Evolutionary conservation across 1,139 yeast species (phyloP), one percentile per base, ranked within the genome.

Genomic region (Blastobotrys proliferans): DNA sequence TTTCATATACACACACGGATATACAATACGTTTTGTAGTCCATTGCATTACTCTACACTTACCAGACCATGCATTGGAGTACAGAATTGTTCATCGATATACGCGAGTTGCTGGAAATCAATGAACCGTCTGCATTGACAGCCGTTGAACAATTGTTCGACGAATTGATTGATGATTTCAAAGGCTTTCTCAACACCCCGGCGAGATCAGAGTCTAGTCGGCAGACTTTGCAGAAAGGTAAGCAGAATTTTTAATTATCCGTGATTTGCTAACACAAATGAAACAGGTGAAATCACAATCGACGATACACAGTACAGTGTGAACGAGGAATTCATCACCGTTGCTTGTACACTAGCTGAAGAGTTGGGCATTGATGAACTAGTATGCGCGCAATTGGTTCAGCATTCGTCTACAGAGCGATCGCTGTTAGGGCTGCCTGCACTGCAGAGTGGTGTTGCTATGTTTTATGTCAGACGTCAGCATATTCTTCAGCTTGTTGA

Each of bases 291-390:
- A 20, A 66, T 83, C 10, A 64, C 61, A 16, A 67, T 86, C 40
- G 75, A 72, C 45, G 79, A 73, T 2, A 60, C 61, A 2, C 68
- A 66, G 32, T 77, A 70, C 49, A 68, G 72, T 41, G 55, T 81
- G 6, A 79, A 77, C 50, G 68, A 75, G 38, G 74, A 74, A 38
- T 80, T 80, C 48, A 67, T 77, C 40, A 62, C 72, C 31, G 66
- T 71, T 5, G 69, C 81, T 1, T 66, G 73, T 2, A 65, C 68
- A 25, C 55, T 81, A 11, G 67, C 86, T 0, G 90, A 83, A 48
- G 88, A 83, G 50, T 70, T 83, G 45, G 71, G 75, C 48, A 67
- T 90, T 43, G 94, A 90, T 60, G 83, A 80, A 51, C 64, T 83
- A 40, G 72, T 77, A 1, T 76, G 84, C 2, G 80, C 88, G 1